Evolutionary conservation across 176 grass and related monocot genomes (phyloP).

Genomic region (Oryza meridionalis): DNA sequence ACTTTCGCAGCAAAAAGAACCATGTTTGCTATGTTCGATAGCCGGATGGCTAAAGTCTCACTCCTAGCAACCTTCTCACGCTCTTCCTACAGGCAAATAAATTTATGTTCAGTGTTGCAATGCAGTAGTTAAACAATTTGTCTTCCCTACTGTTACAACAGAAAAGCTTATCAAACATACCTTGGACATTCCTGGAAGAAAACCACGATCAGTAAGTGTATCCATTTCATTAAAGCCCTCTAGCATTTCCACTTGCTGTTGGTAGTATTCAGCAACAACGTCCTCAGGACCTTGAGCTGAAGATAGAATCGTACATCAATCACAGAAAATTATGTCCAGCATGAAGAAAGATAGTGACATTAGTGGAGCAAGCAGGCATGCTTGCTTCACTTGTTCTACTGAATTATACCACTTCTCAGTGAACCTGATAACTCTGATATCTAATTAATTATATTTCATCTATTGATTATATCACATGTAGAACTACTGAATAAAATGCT

Average conservation of each 20-base stretch:
- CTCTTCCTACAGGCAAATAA: constrained; percentile 67
- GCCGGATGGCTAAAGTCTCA: constrained; percentile 74
- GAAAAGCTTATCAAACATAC: constrained; percentile 34
- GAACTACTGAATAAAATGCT: not conserved
- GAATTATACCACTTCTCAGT: not conserved
- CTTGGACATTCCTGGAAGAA: constrained; percentile 98
- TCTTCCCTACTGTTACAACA: constrained; percentile 11
- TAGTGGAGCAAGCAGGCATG: not conserved
- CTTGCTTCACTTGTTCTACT: not conserved
- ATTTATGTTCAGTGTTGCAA: not conserved
- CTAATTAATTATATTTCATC: not conserved
- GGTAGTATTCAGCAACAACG: constrained; percentile 93
- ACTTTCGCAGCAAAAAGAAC: constrained; percentile 96
- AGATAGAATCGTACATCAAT: not conserved
- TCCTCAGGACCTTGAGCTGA: constrained; percentile 67
- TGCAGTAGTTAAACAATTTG: not conserved
- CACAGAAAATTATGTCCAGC: not conserved
- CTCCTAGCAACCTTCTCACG: constrained; percentile 74
- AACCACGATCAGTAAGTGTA: constrained; percentile 81
- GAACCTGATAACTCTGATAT: not conserved
- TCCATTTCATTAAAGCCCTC: constrained; percentile 99
- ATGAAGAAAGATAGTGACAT: not conserved
- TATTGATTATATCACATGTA: not conserved
- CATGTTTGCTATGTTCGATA: constrained; percentile 96
- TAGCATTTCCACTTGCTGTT: constrained; percentile 95